Evolutionary conservation across 176 grass and related monocot species (phyloP).

Genomic region (Panicum miliaceum): DNA sequence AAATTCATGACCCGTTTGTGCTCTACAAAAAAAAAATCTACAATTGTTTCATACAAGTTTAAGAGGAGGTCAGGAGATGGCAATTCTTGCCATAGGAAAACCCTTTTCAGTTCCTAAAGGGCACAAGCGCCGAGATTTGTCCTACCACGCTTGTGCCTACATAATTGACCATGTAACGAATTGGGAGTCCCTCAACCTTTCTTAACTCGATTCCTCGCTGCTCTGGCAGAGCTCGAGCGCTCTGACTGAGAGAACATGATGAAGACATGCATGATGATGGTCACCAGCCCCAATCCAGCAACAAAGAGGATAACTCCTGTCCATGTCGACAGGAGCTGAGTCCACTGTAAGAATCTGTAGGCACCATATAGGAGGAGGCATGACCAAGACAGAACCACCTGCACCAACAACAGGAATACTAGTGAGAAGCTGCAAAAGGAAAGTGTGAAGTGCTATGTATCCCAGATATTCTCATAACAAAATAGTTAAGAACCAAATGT

Average conservation of each 20-base stretch:
- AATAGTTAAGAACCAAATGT: slow-evolving; percentile 11
- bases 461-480: not conserved
- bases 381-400: slow-evolving; percentile 73
- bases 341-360: slow-evolving; percentile 66
- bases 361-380: slow-evolving; percentile 51
- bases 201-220: slow-evolving; percentile 54
- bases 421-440: slow-evolving; percentile 2
- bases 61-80: not conserved
- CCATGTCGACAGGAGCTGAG: slow-evolving; percentile 62
- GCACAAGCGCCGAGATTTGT: not conserved
- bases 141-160: slow-evolving; percentile 16
- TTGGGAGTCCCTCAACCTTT: slow-evolving; percentile 44
- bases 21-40: slow-evolving; percentile 26
- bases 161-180: slow-evolving; percentile 22
- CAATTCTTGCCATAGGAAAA: slow-evolving; percentile 15
- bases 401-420: slow-evolving; percentile 29
- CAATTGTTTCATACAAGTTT: slow-evolving; percentile 17
- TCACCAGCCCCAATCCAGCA: slow-evolving; percentile 50
- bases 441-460: not conserved
- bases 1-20: not conserved
- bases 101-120: not conserved
- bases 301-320: slow-evolving; percentile 52
- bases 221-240: slow-evolving; percentile 52
- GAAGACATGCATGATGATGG: slow-evolving; percentile 63
- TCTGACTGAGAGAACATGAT: slow-evolving; percentile 70